Percentiles rank a stretch among this genome's conserved stretches.
Evolutionary conservation across 2,329 filamentous ascomycete genomes (phyloP).

Genomic region (Alternaria ventricosa): DNA sequence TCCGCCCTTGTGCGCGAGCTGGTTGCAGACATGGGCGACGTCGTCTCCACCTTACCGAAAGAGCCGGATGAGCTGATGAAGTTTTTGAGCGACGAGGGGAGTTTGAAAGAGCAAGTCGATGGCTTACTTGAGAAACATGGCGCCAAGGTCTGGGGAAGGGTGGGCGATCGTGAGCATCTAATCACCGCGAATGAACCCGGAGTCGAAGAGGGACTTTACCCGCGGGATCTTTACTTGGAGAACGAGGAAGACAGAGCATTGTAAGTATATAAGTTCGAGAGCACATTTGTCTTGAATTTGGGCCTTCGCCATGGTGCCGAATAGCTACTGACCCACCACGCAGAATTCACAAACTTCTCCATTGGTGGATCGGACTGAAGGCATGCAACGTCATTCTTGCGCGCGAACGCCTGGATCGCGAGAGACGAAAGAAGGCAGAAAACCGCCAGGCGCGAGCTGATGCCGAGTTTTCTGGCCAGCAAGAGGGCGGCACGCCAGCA

Average conservation of each 20-base stretch:
- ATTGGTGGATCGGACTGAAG: slow-evolving; percentile 48
- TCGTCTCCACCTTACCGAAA: slow-evolving; percentile 42
- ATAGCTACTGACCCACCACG: slow-evolving; percentile 12
- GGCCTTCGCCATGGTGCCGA: neutral
- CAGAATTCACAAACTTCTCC: slow-evolving; percentile 44
- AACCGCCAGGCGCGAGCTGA: slow-evolving; percentile 38
- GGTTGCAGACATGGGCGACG: slow-evolving; percentile 44
- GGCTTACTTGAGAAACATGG: slow-evolving; percentile 42
- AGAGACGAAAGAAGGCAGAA: slow-evolving; percentile 45
- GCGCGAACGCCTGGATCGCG: slow-evolving; percentile 43
- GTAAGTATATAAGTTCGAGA: slow-evolving; percentile 24
- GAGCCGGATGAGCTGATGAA: slow-evolving; percentile 42
- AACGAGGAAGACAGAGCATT: slow-evolving; percentile 38
- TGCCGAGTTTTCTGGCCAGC: slow-evolving; percentile 29
- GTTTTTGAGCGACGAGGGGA: slow-evolving; percentile 36
- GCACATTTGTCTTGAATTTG: neutral
- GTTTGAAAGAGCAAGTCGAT: slow-evolving; percentile 39
- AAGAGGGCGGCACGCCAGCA: slow-evolving; percentile 30
- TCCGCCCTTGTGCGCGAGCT: slow-evolving; percentile 42
- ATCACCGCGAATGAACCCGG: slow-evolving; percentile 41
- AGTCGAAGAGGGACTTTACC: slow-evolving; percentile 41
- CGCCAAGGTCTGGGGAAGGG: slow-evolving; percentile 40
- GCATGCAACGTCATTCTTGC: slow-evolving; percentile 47
- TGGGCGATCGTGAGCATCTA: slow-evolving; percentile 41
- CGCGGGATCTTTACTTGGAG: slow-evolving; percentile 42